Base-by-base conservation (phyloP, 257 asterid species). In the Scutellaria baicalensis region DNA sequence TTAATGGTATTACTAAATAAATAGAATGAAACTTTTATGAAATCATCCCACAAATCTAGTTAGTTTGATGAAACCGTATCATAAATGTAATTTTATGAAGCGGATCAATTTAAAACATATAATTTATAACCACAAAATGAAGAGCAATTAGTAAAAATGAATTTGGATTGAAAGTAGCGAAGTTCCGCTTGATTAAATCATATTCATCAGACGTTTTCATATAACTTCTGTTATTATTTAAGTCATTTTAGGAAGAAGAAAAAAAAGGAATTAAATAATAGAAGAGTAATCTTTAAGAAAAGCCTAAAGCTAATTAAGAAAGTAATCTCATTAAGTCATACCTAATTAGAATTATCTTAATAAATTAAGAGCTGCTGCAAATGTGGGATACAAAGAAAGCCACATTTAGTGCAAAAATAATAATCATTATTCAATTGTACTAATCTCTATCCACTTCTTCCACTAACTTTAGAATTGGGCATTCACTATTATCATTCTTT, bases 281-380 rank as follows among this genome's bases (percentile, higher is more conserved):
- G 3, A 27, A 27, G 33, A 14, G 7, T 31, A 49, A 35, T 1
- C 6, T 43, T 21, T 9, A 2, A 27, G n/a, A 17, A 18, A 66
- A 11, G 6, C 16, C 17, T 43, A 35, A 48, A 47, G 63, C 17
- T 36, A 50, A 57, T 57, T 58, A 67, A 66, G 49, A 59, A 49
- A 66, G 50, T 49, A 40, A 59, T 31, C 43, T 8, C 48, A n/a
- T n/a, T n/a, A n/a, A n/a, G n/a, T n/a, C n/a, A 16, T 11, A 49
- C 55, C 70, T 59, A 38, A 48, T 51, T 48, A 48, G 69, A 67
- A 66, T 39, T 54, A 38, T 66, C 14, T 23, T 35, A 36, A 58
- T 16, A 23, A 74, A 66, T 14, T 20, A 74, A 35, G 63, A 51
- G 66, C 0, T 75, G 79, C 61, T 43, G 59, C 65, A 14, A 17